phyloP scores from a whole-genome alignment of 2,329 filamentous ascomycete species.

The Venturia carpophila region DNA sequence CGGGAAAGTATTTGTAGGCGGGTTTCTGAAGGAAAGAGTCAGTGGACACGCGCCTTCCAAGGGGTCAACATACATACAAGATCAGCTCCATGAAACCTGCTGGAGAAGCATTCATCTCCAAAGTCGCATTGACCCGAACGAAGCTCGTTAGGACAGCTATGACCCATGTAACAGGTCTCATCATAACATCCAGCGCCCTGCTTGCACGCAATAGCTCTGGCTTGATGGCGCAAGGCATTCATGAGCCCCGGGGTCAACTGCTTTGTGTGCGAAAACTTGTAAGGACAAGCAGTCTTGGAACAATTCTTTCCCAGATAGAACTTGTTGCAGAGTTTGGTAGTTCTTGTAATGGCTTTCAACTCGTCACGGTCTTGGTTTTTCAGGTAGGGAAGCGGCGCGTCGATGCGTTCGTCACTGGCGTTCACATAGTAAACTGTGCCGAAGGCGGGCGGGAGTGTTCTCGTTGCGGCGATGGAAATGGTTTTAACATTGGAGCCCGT shows the following conservation, averaged over 20 bases:
- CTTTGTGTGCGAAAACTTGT: conserved; percentile 37
- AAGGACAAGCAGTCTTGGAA: conserved; percentile 31
- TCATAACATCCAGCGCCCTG: conserved; percentile 32
- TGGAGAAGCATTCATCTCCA: conserved; percentile 15
- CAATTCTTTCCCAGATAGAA: conserved; percentile 34
- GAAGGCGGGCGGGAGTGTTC: conserved; percentile 27
- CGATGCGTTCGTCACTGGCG: conserved; percentile 35
- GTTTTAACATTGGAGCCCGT: conserved; percentile 39
- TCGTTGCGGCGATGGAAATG: conserved; percentile 31
- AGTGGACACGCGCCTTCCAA: neutral
- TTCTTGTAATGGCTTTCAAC: conserved; percentile 25
- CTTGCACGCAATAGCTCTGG: conserved; percentile 34
- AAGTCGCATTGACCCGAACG: conserved; percentile 20
- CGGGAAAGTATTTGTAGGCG: neutral
- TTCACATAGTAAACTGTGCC: conserved; percentile 26
- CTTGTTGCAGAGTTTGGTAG: conserved; percentile 32
- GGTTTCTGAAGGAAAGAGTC: neutral
- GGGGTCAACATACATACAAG: neutral
- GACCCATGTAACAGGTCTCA: conserved; percentile 35
- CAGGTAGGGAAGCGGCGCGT: conserved; percentile 37
- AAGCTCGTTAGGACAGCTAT: conserved; percentile 23
- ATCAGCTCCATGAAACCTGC: neutral
- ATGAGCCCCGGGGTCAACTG: conserved; percentile 32
- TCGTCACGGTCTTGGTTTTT: conserved; percentile 28
- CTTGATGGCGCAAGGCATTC: conserved; percentile 36